Percentiles rank a stretch among this genome's conserved stretches.
Conservation (phyloP, 805 yeast genomes). For the Candida xyloterini region DNA sequence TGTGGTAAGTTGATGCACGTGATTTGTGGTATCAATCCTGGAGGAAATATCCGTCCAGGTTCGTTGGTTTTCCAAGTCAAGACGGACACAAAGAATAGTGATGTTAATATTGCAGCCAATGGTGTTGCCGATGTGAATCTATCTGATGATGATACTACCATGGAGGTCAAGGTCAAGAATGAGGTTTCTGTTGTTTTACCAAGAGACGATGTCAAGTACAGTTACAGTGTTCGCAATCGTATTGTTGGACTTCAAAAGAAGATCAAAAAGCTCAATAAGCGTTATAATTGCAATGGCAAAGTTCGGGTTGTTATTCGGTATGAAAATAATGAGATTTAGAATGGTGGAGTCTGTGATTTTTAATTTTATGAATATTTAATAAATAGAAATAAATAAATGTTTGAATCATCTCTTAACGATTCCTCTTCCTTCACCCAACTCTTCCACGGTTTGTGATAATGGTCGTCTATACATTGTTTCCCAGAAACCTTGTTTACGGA, state of each 20-base stretch:
- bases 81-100: conserved; percentile 12
- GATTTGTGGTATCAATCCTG: conserved; percentile 78
- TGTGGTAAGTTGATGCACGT: conserved; percentile 74
- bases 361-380: conserved; percentile 8
- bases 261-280: conserved; percentile 50
- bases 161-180: conserved; percentile 24
- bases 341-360: not conserved
- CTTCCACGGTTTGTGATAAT: conserved; percentile 71
- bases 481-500: conserved; percentile 64
- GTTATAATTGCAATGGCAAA: conserved; percentile 43
- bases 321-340: conserved; percentile 13
- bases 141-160: conserved; percentile 22
- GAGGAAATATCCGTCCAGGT: conserved; percentile 69
- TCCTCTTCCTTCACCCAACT: conserved; percentile 68
- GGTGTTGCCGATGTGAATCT: conserved; percentile 19
- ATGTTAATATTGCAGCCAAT: conserved; percentile 9
- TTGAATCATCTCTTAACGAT: conserved; percentile 33
- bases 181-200: conserved; percentile 36
- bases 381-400: conserved; percentile 11
- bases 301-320: conserved; percentile 51
- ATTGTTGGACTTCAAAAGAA: conserved; percentile 59
- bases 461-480: conserved; percentile 80
- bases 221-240: conserved; percentile 57
- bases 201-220: conserved; percentile 53
- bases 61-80: conserved; percentile 45